A percentile compares a stretch with the other conserved stretches of the same genome.
Conservation (phyloP, 768 basidiomycete genomes). For the Leucosporidium creatinivorum region DNA sequence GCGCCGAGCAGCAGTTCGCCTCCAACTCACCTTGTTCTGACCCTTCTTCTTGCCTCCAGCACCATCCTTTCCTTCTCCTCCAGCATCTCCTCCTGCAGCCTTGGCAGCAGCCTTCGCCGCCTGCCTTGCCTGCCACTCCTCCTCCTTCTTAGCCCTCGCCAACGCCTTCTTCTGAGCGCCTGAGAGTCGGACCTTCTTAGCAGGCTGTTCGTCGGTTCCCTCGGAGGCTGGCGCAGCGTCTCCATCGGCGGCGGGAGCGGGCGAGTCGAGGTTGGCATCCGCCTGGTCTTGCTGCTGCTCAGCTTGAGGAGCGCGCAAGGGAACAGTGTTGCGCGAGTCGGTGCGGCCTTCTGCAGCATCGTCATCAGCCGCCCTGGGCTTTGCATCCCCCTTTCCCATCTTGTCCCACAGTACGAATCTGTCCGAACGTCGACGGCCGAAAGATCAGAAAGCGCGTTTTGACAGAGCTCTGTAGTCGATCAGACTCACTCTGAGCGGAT, state of each 20-base stretch:
- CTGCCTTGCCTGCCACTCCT: constrained; percentile 43
- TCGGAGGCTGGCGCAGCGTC: background rate
- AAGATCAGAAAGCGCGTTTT: background rate
- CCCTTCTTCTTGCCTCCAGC: constrained; percentile 45
- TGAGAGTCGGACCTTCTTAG: constrained; percentile 39
- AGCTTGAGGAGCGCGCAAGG: too few relatives aligned
- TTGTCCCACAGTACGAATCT: constrained; percentile 28
- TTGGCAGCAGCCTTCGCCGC: constrained; percentile 2
- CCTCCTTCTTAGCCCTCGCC: constrained; percentile 63
- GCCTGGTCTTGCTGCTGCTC: background rate
- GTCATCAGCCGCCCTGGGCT: constrained; percentile 3
- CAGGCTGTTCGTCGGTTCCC: constrained; percentile 30
- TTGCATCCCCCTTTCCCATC: constrained; percentile 2
- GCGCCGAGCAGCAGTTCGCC: constrained; percentile 59
- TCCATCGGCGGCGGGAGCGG: background rate
- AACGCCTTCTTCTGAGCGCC: constrained; percentile 47
- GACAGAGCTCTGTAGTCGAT: background rate
- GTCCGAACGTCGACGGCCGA: background rate
- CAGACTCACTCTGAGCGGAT: constrained; percentile 6
- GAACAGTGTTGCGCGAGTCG: background rate
- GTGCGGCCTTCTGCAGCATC: constrained; percentile 27
- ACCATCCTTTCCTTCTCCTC: constrained; percentile 23
- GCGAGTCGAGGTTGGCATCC: background rate
- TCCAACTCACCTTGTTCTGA: constrained; percentile 64
- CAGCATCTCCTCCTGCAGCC: background rate